Base-by-base conservation (phyloP, 2,329 filamentous ascomycete genomes). In the Cladosporium sp. region DNA sequence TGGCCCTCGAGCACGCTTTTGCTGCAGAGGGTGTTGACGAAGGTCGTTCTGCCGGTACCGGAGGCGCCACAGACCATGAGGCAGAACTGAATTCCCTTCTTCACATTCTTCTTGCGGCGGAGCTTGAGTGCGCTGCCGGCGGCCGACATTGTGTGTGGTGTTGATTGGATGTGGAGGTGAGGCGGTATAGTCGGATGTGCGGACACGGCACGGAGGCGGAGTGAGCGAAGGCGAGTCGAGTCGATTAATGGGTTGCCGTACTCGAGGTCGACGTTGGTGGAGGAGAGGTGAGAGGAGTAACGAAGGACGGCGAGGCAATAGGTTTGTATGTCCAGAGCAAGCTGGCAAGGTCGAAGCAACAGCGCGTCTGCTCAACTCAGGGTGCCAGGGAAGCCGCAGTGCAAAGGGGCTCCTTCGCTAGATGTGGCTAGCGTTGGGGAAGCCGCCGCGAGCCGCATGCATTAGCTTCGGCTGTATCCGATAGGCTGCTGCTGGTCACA, bases 81-180 rank as follows among this genome's bases (percentile, higher is more conserved):
- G 74, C 91, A 97, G 79, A 98, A 98, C 80, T 98, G 93, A 69
- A 98, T 97, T 70, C 93, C 93, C 83, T 96, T 96, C 87, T 96
- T 96, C 78, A 98, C 92, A 82, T 98, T 97, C 88, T 98, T 98
- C 92, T 98, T 98, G 76, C 89, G 86, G 77, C 93, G 91, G 72
- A 96, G 91, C 87, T 95, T 93, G 75, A 94, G 88, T 50, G 61
- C 61, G 51, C 58, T 61, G 51, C 56, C 59, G 57, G 56, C 59
- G 58, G 56, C 55, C 25, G 63, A 65, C 64, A 66, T 67, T 58
- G 52, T 55, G 40, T 22, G 27, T 38, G 45, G 22, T 35, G 45
- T 32, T 30, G 46, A 30, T 25, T 49, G 30, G 47, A 15, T 43
- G 30, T 36, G 38, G 32, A 22, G 20, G 38, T 12, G n/a, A 13